Evolutionary conservation across 2,329 filamentous ascomycete genomes (phyloP), one percentile per base, ranked within the genome.

Genomic region (Aspergillus quadrilineatus): DNA sequence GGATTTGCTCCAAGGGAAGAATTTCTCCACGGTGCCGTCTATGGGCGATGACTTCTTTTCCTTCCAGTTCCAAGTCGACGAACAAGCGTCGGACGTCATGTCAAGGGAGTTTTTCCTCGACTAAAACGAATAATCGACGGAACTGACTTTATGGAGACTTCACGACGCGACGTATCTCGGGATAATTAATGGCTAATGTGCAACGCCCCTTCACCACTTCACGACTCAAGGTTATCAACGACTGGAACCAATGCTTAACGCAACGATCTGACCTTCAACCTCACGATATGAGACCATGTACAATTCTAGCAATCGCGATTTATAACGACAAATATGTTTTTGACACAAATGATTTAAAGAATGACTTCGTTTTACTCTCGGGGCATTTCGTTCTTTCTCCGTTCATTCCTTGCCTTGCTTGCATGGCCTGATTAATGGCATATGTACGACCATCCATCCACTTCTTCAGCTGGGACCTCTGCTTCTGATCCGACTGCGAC

Each of bases 11-110:
- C 63, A 64, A 6, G 66, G 64, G 12, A 75, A 76, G 63, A 57
- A 60, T 6, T 70, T 69, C 52, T 61, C 67, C 4, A 60, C 60
- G 10, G 61, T 62, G 12, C 37, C 62, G 22, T 42, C 60, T 28
- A 61, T 73, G 45, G 64, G 69, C 30, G 68, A 68, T 12, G 72
- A 75, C 52, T 72, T 72, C 53, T 69, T 75, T 44, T 70, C 70
- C 29, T 68, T 72, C 36, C 71, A 74, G 49, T 75, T 74, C 46
- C 65, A 73, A 43, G 64, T 71, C n/a, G 72, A 75, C 28, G 65
- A 66, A n/a, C 65, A 64, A 49, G 55, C 63, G 22, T 62, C 64
- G 6, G 64, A 67, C 30, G 61, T 60, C 46, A 60, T 65, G 63
- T 59, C 63, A 1, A 58, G 60, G 30, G 65, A 67, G 28, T 64